Conservation (phyloP, 2,329 filamentous ascomycete genomes). For the Neophaeococcomyces aloes region DNA sequence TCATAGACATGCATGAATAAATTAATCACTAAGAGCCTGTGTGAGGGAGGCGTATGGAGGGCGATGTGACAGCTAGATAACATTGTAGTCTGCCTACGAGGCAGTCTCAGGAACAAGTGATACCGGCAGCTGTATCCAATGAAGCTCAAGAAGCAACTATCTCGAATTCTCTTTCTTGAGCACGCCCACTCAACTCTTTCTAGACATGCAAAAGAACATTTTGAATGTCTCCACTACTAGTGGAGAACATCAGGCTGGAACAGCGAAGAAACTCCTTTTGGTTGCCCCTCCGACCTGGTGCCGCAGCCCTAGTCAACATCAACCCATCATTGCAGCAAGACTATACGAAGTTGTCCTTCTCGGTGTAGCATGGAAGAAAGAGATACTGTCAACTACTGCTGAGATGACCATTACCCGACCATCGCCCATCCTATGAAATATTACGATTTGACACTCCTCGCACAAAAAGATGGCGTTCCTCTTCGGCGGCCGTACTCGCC, state of each 20-base stretch:
- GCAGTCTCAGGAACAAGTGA: too few species aligned
- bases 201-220: constrained; percentile 1
- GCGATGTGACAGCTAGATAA: too few species aligned
- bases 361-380: not conserved
- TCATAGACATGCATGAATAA: too few species aligned
- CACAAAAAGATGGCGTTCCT: constrained; percentile 54
- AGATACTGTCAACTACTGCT: not conserved
- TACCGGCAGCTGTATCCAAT: too few species aligned
- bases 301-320: constrained; percentile 1
- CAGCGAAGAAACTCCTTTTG: not conserved
- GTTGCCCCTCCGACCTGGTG: constrained; percentile 4
- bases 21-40: too few species aligned
- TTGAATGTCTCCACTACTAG: not conserved
- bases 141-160: too few species aligned
- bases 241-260: not conserved
- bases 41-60: too few species aligned
- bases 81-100: too few species aligned
- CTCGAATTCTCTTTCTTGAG: too few species aligned
- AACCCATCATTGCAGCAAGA: not conserved
- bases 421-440: not conserved
- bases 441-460: not conserved
- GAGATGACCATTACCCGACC: too few species aligned
- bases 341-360: not conserved
- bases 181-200: too few species aligned
- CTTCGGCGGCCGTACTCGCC: constrained; percentile 49